A percentile compares a stretch with the other conserved stretches of the same genome.
phyloP scores from a whole-genome alignment of 306 rosid genomes.

The Castanospermum australe region DNA sequence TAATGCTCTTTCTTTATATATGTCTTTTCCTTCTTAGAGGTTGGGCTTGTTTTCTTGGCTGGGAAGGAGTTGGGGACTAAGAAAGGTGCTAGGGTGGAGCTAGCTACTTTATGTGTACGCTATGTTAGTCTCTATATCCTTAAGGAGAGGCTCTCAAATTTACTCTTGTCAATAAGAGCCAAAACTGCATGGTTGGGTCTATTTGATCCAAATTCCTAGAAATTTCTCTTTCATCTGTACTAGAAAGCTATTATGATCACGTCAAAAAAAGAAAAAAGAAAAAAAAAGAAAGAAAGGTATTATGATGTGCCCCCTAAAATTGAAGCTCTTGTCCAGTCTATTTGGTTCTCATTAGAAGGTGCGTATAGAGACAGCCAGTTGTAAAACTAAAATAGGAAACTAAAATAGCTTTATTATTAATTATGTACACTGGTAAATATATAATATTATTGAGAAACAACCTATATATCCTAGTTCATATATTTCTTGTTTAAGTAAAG shows the following conservation, averaged over 20 bases:
- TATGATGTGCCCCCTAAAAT: slow-evolving; percentile 55
- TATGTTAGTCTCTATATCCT: slow-evolving; percentile 15
- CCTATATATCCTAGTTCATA: background rate
- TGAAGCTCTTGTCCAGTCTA: slow-evolving; percentile 40
- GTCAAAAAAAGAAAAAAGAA: no score
- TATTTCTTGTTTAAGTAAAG: background rate
- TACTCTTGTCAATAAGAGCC: slow-evolving; percentile 33
- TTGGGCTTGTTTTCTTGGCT: slow-evolving; percentile 25
- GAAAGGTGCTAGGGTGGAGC: slow-evolving; percentile 20
- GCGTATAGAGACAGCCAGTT: slow-evolving; percentile 9
- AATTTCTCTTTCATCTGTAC: slow-evolving; percentile 41
- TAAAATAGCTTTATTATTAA: background rate
- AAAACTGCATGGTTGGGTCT: slow-evolving; percentile 36
- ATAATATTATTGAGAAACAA: background rate
- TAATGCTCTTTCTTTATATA: no score
- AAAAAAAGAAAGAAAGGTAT: no score
- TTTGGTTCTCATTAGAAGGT: slow-evolving; percentile 22
- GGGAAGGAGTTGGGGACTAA: background rate
- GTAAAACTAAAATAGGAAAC: slow-evolving; percentile 10
- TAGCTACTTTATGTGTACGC: slow-evolving; percentile 18
- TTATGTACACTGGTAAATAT: background rate
- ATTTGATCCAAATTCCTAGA: slow-evolving; percentile 21
- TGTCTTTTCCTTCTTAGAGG: background rate
- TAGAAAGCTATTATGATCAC: slow-evolving; percentile 36
- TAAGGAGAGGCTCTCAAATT: slow-evolving; percentile 16